Conservation (phyloP, 331 rosid species). For the Pyrus hybrid region DNA sequence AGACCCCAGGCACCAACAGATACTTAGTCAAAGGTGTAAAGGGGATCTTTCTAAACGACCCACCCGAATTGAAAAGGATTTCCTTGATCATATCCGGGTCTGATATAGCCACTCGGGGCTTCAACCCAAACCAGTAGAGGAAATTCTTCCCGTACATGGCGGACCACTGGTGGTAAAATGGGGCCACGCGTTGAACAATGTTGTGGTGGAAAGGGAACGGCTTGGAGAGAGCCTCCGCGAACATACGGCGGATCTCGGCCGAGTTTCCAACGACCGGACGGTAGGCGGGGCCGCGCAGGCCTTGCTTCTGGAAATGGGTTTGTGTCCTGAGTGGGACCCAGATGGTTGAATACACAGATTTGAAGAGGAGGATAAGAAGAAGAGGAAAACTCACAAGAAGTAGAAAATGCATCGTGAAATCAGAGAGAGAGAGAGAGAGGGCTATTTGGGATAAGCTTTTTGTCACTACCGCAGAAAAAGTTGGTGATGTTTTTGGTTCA, state of each 20-base stretch:
- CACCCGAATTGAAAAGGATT: conserved; percentile 38
- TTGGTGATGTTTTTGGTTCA: too few species aligned
- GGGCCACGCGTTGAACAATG: conserved; percentile 30
- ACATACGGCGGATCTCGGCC: conserved; percentile 48
- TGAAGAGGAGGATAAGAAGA: conserved; percentile 11
- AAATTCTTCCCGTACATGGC: conserved; percentile 56
- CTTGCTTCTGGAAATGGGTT: conserved; percentile 43
- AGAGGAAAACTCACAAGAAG: neutral
- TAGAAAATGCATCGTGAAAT: conserved; percentile 4
- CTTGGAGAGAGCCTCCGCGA: conserved; percentile 25
- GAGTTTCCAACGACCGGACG: conserved; percentile 53
- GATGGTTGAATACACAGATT: conserved; percentile 23
- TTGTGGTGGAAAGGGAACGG: conserved; percentile 31
- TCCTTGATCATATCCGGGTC: conserved; percentile 63
- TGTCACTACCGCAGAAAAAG: too few species aligned
- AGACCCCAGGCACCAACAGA: conserved; percentile 54
- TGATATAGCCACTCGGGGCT: conserved; percentile 52
- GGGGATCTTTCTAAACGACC: conserved; percentile 18
- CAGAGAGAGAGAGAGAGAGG: too few species aligned
- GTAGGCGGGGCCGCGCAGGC: conserved; percentile 60
- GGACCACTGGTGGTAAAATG: conserved; percentile 64
- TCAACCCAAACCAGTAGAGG: conserved; percentile 67
- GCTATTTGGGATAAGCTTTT: too few species aligned
- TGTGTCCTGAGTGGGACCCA: conserved; percentile 59
- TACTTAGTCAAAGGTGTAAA: conserved; percentile 37